A percentile compares a stretch with the other conserved stretches of the same genome.
phyloP scores from a whole-genome alignment of 192 early-diverging fungal genomes.

The Rhizophagus clarus region DNA sequence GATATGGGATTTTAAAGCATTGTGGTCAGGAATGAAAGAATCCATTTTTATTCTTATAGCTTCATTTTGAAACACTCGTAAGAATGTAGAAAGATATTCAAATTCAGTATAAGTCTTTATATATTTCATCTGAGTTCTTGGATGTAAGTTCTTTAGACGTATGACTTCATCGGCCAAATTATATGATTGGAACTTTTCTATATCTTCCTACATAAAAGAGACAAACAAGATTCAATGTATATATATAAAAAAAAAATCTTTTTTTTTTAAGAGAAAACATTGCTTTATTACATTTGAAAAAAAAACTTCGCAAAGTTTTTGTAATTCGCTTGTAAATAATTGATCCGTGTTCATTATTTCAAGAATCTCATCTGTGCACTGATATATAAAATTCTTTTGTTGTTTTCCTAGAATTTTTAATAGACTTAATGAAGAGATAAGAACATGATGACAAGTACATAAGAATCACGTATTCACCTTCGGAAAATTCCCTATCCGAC shows the following conservation, averaged over 20 bases:
- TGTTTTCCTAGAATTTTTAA: neutral
- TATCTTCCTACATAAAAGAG: neutral
- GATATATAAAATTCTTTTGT: conserved; percentile 26
- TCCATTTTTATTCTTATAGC: neutral
- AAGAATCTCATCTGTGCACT: conserved; percentile 11
- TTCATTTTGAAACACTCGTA: conserved; percentile 16
- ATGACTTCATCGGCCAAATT: neutral
- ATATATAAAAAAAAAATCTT: neutral
- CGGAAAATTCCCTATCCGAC: neutral
- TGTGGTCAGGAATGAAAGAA: neutral
- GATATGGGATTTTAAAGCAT: neutral
- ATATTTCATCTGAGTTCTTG: conserved; percentile 21
- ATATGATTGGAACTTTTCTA: neutral
- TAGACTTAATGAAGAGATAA: neutral
- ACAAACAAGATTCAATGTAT: too few relatives aligned
- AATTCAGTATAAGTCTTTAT: neutral
- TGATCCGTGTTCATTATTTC: conserved; percentile 18
- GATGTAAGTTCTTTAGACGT: neutral
- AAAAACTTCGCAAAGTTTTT: conserved; percentile 12
- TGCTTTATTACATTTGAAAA: conserved; percentile 4
- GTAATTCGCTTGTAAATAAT: conserved; percentile 11
- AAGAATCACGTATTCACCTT: neutral
- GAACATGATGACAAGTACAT: neutral
- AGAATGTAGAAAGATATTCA: conserved; percentile 11
- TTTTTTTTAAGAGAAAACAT: neutral